These are phyloP conservation scores for Rosa chinensis DNA, from an alignment of 306 rosid genomes.

Conservation along the genomic window DNA sequence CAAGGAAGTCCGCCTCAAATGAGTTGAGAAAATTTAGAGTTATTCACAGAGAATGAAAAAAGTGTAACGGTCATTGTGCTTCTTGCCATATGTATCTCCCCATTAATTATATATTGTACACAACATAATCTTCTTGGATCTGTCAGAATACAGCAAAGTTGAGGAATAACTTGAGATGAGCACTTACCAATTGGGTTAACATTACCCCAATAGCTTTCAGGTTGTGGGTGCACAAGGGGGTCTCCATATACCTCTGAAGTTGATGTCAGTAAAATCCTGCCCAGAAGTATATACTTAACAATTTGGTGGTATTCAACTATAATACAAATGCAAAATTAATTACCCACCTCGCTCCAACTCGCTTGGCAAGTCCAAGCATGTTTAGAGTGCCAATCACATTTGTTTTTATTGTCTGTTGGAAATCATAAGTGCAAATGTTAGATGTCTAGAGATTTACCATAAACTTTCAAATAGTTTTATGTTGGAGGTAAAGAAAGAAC, in stretches of 20 bases:
- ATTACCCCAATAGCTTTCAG: conserved; percentile 96
- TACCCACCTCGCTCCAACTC: conserved; percentile 90
- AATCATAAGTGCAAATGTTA: conserved; percentile 32
- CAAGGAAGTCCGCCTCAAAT: not conserved
- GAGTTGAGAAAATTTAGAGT: not conserved
- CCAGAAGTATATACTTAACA: conserved; percentile 19
- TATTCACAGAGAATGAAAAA: not conserved
- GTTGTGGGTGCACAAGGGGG: conserved; percentile 93
- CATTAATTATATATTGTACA: not conserved
- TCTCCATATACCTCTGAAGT: conserved; percentile 98
- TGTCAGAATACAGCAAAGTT: conserved; percentile 12
- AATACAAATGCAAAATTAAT: not conserved
- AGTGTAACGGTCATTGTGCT: not conserved
- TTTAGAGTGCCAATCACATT: conserved; percentile 95
- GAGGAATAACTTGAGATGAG: conserved; percentile 28
- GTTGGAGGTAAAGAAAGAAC: not conserved
- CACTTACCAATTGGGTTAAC: conserved; percentile 90
- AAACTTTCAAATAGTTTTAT: not conserved
- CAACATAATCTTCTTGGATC: conserved; percentile 16
- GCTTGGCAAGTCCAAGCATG: conserved; percentile 98
- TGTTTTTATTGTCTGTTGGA: conserved; percentile 85
- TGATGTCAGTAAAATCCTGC: conserved; percentile 95
- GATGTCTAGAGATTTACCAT: conserved; percentile 7
- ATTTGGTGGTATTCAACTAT: conserved; percentile 17
- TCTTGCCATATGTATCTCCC: conserved; percentile 14